Evolutionary conservation across 352 stramenopile species (phyloP).

Genomic region (Globisporangium spinosum): DNA sequence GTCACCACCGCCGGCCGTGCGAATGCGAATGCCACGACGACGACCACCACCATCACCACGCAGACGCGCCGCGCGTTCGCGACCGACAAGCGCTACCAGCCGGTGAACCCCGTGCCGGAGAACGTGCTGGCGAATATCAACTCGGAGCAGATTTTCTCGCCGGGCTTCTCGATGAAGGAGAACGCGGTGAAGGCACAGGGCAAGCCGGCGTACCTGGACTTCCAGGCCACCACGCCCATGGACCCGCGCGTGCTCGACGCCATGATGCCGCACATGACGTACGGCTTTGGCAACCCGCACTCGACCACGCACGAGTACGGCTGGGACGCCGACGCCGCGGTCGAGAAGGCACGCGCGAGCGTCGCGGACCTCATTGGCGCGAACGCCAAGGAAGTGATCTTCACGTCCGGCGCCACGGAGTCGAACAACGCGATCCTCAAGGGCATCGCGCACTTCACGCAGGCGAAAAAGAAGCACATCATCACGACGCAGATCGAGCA

Average conservation of each 20-base stretch:
- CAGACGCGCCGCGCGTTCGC: constrained; percentile 24
- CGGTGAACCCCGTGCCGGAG: constrained; percentile 78
- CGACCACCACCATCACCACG: background rate
- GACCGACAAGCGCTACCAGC: constrained; percentile 80
- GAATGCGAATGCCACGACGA: background rate
- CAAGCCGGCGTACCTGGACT: constrained; percentile 92
- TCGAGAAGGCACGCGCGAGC: constrained; percentile 88
- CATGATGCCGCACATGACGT: constrained; percentile 98
- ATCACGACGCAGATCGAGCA: constrained; percentile 98
- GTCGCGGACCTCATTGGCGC: constrained; percentile 94
- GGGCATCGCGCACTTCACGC: constrained; percentile 94
- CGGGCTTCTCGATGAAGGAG: constrained; percentile 72
- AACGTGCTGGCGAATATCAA: constrained; percentile 82
- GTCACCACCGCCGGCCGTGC: background rate
- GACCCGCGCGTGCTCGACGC: constrained; percentile 98
- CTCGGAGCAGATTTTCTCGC: constrained; percentile 78
- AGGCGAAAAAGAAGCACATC: constrained; percentile 96
- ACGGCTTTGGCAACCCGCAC: constrained; percentile 97
- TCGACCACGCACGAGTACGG: constrained; percentile 98
- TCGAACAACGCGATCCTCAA: constrained; percentile 99
- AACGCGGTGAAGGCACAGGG: constrained; percentile 63
- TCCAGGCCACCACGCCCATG: constrained; percentile 97
- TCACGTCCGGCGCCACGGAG: constrained; percentile 98
- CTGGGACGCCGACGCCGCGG: constrained; percentile 96
- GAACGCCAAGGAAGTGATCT: constrained; percentile 98